A percentile compares a stretch with the other conserved stretches of the same genome.
phyloP scores from a whole-genome alignment of 805 yeast genomes.

The Ogataea neopini region DNA sequence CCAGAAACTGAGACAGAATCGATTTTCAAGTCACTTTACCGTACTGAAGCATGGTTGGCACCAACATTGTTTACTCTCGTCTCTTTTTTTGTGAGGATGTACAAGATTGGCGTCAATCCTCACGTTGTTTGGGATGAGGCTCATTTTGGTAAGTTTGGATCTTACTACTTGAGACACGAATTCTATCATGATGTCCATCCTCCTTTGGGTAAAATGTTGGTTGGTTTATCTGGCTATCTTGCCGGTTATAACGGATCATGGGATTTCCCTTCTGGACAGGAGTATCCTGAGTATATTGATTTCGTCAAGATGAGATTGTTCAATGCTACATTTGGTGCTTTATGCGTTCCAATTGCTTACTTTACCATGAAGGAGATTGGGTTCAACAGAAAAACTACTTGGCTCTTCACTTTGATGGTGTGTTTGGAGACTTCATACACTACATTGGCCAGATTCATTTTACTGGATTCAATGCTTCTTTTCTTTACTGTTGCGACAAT shows the following conservation, averaged over 20 bases:
- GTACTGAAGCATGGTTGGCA: conserved; percentile 41
- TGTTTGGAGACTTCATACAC: conserved; percentile 80
- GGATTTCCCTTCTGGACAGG: conserved; percentile 81
- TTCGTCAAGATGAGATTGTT: conserved; percentile 85
- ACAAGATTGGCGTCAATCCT: conserved; percentile 67
- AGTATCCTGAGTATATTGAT: conserved; percentile 75
- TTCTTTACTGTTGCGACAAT: conserved; percentile 87
- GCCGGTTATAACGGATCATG: conserved; percentile 90
- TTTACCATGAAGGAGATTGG: conserved; percentile 77
- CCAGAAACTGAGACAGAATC: conserved; percentile 5
- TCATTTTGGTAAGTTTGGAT: conserved; percentile 88
- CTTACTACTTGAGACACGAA: conserved; percentile 74
- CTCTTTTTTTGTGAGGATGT: conserved; percentile 74
- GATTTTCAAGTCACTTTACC: conserved; percentile 16
- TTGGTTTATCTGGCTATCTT: conserved; percentile 74
- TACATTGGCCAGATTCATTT: conserved; percentile 83
- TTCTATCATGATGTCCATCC: conserved; percentile 89
- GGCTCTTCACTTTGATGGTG: conserved; percentile 81
- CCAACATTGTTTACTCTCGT: conserved; percentile 66
- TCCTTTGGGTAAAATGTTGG: conserved; percentile 79
- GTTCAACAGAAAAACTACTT: conserved; percentile 65
- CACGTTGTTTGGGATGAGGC: conserved; percentile 97
- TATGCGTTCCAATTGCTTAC: conserved; percentile 86
- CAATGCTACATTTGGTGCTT: conserved; percentile 80
- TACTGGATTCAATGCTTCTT: conserved; percentile 87